Evolutionary conservation across 495 filamentous ascomycete species (phyloP), one percentile per base, ranked within the genome.

Genomic region (Penicillium macrosclerotiorum): DNA sequence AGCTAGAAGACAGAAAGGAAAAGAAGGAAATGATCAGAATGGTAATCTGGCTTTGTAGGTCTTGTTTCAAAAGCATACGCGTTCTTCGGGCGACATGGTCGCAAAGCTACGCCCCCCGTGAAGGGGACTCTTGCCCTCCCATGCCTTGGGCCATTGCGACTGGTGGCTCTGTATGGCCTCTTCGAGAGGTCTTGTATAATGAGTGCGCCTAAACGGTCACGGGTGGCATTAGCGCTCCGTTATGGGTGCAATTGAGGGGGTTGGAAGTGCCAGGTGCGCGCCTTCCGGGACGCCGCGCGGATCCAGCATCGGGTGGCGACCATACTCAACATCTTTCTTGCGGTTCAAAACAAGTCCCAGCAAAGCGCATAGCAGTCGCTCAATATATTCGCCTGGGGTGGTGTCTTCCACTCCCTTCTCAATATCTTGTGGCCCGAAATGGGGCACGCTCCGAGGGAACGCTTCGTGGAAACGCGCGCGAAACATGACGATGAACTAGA

Each of bases 271-370:
- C 34, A 37, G 45, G 50, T 39, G 49, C 39, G 49, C 51, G 52
- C 49, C 30, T 39, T 6, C 18, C 5, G 25, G 37, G 33, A 24
- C 37, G 45, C 41, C 18, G 52, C 43, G 52, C 40, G 34, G 31
- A 47, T 51, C 33, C 14, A 32, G 44, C 18, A 42, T 48, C 18
- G 45, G 59, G 61, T 64, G 68, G 61, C 56, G 57, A 56, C 75
- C 90, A 69, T 81, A 98, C 93, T 97, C 95, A 57, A 97, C 86
- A 73, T 93, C 87, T 60, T 98, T 96, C 76, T 97, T 97, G 57
- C 93, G 82, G 60, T 98, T 98, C 51, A 97, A 76, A 41, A 96
- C 79, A 60, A 97, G 73, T 22, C 89, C 81, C 16, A 98, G 67
- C 33, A 98, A 71, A 55, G 89, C 89, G 75, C 94, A 97, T 24